Base-by-base conservation (phyloP, 192 early-diverging fungal genomes). In the Coemansia biformis region DNA sequence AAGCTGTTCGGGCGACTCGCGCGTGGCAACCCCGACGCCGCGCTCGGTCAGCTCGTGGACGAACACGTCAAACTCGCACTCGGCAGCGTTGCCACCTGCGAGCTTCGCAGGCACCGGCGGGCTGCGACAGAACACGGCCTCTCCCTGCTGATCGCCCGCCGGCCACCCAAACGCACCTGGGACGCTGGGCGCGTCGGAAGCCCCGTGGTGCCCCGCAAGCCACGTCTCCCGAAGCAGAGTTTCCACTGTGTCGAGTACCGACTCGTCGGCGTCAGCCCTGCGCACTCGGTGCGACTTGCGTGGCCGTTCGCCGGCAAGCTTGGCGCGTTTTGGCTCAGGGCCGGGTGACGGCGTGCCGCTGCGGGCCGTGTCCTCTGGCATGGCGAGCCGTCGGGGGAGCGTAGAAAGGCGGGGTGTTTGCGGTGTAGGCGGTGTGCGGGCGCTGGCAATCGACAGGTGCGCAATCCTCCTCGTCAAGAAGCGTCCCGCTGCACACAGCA, bases 11-110 rank as follows among this genome's bases (percentile, higher is more conserved):
- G 40, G 17, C 8, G 56, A 31, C 44, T 71, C 68, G 33, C 56
- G 54, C n/a, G 61, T 64, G 32, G 68, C 68, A 45, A 71, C 45
- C 2, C 68, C 61, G 17, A 51, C 48, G 9, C 68, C 68, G 19
- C 57, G 60, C 49, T 71, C 68, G 6, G 51, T 64, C 31, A 71
- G 26, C 48, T 71, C 68, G 41, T 71, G 57, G 11, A 71, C 52
- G 28, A 59, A 52, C 10, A 64, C 61, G 1, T 64, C 60, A 21
- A 71, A 34, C 34, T 63, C 52, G 43, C 68, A 71, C 5, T 71
- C 61, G 0, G 48, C 30, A 30, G 32, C 47, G 10, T 37, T 48
- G 14, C 38, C 60, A 3, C 61, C 68, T 5, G 60, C 37, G 24
- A 71, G 68, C 52, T 71, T 71, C 14, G 68, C 60, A 5, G 56